Evolutionary conservation across 148 eudicot species (phyloP), one percentile per base, ranked within the genome.

Genomic region (Salicornia ramosissima): DNA sequence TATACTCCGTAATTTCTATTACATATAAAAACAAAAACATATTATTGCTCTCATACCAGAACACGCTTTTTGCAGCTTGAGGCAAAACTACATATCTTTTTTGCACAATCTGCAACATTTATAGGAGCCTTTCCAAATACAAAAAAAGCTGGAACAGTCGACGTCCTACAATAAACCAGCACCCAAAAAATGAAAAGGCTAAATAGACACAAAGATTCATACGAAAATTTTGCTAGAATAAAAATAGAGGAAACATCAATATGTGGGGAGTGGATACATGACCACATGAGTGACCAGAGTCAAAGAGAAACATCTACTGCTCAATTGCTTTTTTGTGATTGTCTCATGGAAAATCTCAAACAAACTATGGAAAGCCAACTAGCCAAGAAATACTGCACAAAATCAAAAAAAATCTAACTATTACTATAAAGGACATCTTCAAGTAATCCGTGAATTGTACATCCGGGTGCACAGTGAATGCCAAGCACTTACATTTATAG

Each of bases 101-200:
- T 78, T 11, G 84, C 84, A 64, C 89, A 87, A 34, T 74, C 76
- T 25, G 83, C 75, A 75, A 74, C 75, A 67, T 65, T 63, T 39
- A 90, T 73, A 29, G 85, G 68, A 69, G 92, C 86, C 81, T 90
- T 93, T 57, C 94, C 89, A 39, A 90, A 88, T 46, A 88, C 84
- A 79, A 85, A 88, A 33, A 81, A 84, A 15, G 96, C 96, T n/a
- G 98, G 96, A 79, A 93, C 84, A 51, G 82, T 84, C 5, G 98
- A 81, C 21, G 95, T 88, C 83, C 98, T 93, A 82, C 75, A 69
- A 64, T 30, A 65, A 51, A 25, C 30, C 15, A 33, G 21, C 42
- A 18, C 13, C 61, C 28, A 71, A 21, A 65, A 28, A 22, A 19
- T 56, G 51, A 24, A 47, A 43, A 39, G 30, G 10, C 29, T 65